These are phyloP conservation scores for Beauveria medogensis DNA, from an alignment of 2,329 filamentous ascomycete genomes.

Conservation along the genomic window DNA sequence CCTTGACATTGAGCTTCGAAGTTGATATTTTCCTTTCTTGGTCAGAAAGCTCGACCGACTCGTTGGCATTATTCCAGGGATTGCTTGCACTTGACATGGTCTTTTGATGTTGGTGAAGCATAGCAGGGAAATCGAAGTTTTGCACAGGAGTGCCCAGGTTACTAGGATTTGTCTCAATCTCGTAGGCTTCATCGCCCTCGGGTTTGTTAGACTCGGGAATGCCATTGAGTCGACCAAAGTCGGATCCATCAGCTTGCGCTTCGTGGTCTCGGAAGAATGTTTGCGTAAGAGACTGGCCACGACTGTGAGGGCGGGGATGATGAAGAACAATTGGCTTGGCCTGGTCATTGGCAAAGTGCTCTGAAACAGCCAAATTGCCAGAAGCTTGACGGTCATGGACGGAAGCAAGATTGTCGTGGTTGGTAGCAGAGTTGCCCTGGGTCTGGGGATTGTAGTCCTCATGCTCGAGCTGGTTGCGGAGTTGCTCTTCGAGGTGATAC, in stretches of 20 bases:
- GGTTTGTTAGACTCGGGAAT: slow-evolving; percentile 30
- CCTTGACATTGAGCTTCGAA: slow-evolving; percentile 80
- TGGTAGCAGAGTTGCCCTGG: slow-evolving; percentile 21
- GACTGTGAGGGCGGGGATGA: slow-evolving; percentile 66
- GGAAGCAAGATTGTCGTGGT: slow-evolving; percentile 19
- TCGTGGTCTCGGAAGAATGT: slow-evolving; percentile 54
- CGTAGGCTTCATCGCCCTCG: slow-evolving; percentile 47
- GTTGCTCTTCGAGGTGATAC: slow-evolving; percentile 73
- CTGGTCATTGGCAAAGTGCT: slow-evolving; percentile 45
- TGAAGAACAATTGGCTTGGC: slow-evolving; percentile 53
- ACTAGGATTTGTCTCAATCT: slow-evolving; percentile 68
- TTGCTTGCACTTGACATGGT: slow-evolving; percentile 51
- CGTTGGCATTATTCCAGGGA: slow-evolving; percentile 45
- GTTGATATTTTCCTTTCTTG: slow-evolving; percentile 50
- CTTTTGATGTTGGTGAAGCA: slow-evolving; percentile 42
- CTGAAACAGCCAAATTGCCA: slow-evolving; percentile 39
- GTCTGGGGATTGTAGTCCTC: slow-evolving; percentile 65
- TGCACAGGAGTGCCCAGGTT: slow-evolving; percentile 58
- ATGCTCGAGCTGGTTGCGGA: slow-evolving; percentile 70
- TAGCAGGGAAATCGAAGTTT: slow-evolving; percentile 36
- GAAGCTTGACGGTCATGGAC: slow-evolving; percentile 37
- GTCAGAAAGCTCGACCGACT: slow-evolving; percentile 34
- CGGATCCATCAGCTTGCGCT: slow-evolving; percentile 30
- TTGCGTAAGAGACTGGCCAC: slow-evolving; percentile 63
- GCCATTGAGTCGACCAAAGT: slow-evolving; percentile 32